Base-by-base conservation (phyloP, 371 early-diverging fungal species). In the Funneliformis caledonium region DNA sequence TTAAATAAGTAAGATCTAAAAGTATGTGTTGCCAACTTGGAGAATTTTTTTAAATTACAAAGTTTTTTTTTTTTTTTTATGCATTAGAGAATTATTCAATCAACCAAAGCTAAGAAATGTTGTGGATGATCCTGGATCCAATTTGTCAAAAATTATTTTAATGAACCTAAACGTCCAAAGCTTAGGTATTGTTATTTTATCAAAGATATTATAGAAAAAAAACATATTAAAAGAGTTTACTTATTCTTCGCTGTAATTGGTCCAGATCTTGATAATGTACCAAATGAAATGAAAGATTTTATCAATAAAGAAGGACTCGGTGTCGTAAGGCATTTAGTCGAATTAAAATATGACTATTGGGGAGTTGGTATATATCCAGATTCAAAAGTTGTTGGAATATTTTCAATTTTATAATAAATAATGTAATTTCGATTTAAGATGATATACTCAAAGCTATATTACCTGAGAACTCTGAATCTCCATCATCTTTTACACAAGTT, bases 401-500 rank as follows among this genome's bases (percentile, higher is more conserved):
- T 43, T 82, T 42, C 19, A 67, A 26, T 22, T 73, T 26, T 19
- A 10, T 37, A 33, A 33, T 7, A 10, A 19, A 37, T 2, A 80
- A 52, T 64, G 52, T 43, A 48, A 43, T 52, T 59, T 56, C 56
- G 16, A 56, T 45, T 14, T 43, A 61, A 92, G 96, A 99, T 64
- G 96, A 98, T 82, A 91, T 98, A 52, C 85, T 99, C 45, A 89
- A 93, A 62, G 92, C 98, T 7, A 91, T 99, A 0, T 88, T 99
- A 26, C 99, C 99, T 1, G 94, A 95, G 48, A 89, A 92, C 33
- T 81, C 89, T 37, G 82, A 96, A 62, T 91, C 95, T 11, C 97
- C 97, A 7, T 90, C 95, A 7, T 92, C 97, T 1, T 99, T 95
- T 84, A 97, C 97, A 45, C 93, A 96, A 59, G 91, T 97, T 74